These are phyloP conservation scores for Rhodotorula toruloides DNA, from an alignment of 768 basidiomycete species.

Conservation along the genomic window DNA sequence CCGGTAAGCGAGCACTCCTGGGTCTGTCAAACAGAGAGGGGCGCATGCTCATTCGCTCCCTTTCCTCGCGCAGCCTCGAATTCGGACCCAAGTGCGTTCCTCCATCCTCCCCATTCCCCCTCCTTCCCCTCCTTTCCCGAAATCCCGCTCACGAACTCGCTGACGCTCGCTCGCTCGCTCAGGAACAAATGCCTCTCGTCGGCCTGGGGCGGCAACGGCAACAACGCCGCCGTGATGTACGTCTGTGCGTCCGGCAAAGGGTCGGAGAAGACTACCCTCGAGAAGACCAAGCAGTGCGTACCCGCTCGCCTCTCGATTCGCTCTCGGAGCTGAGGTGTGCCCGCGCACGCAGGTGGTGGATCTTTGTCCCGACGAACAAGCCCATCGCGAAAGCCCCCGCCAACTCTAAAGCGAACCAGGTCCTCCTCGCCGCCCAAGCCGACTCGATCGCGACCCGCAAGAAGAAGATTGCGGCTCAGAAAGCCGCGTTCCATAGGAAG, in stretches of 20 bases:
- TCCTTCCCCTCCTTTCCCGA: not conserved
- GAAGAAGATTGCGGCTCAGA: slow-evolving; percentile 33
- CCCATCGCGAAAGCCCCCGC: not conserved
- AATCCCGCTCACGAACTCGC: not conserved
- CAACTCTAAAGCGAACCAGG: slow-evolving; percentile 20
- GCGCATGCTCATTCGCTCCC: too few relatives aligned
- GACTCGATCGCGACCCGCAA: slow-evolving; percentile 33
- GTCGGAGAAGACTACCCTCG: slow-evolving; percentile 27
- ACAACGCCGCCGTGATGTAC: slow-evolving; percentile 31
- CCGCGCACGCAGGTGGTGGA: slow-evolving; percentile 9
- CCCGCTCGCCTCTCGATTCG: not conserved
- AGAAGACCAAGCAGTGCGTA: slow-evolving; percentile 30
- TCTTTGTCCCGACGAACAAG: slow-evolving; percentile 27
- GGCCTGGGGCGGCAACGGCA: slow-evolving; percentile 7
- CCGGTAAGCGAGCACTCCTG: not conserved
- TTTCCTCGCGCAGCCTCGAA: not conserved
- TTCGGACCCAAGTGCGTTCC: not conserved
- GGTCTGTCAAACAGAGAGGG: too few relatives aligned
- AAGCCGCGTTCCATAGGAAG: slow-evolving; percentile 25
- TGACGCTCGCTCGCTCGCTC: not conserved
- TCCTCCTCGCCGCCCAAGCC: slow-evolving; percentile 36
- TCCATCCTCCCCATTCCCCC: not conserved
- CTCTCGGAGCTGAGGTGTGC: not conserved
- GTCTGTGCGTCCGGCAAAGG: slow-evolving; percentile 25
- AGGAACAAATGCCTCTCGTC: slow-evolving; percentile 33